These are phyloP conservation scores for Coemansia guatemalensis DNA, from an alignment of 192 early-diverging fungal species.

Conservation along the genomic window DNA sequence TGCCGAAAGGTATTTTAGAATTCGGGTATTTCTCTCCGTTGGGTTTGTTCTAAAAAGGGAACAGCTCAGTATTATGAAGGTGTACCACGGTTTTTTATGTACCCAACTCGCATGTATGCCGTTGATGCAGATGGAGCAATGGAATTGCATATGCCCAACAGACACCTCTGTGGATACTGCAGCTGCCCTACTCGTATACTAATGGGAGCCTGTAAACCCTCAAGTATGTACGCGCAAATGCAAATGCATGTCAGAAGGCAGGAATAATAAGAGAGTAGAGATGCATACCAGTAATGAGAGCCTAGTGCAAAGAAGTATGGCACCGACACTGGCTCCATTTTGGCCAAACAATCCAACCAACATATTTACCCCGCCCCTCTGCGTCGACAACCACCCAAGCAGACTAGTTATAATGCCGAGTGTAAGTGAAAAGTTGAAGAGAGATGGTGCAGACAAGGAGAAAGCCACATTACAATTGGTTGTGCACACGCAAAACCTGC, in stretches of 20 bases:
- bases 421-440: too few species aligned
- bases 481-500: background rate
- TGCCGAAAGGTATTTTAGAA: too few species aligned
- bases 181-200: background rate
- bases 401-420: background rate
- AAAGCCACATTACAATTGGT: conserved; percentile 11
- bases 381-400: conserved; percentile 4
- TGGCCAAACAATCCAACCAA: conserved; percentile 12
- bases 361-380: conserved; percentile 10
- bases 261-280: too few species aligned
- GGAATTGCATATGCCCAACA: too few species aligned
- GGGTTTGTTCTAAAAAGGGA: too few species aligned
- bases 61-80: too few species aligned
- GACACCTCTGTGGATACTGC: background rate
- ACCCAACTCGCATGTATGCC: too few species aligned
- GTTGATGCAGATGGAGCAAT: too few species aligned
- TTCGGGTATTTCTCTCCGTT: too few species aligned
- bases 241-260: background rate
- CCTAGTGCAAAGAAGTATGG: background rate
- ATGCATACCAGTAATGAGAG: too few species aligned
- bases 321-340: conserved; percentile 2
- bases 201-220: background rate
- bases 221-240: conserved; percentile 9
- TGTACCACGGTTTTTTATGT: too few species aligned
- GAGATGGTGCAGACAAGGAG: conserved; percentile 6